phyloP scores from a whole-genome alignment of 2,329 filamentous ascomycete genomes.

The Penicillium frequentans region DNA sequence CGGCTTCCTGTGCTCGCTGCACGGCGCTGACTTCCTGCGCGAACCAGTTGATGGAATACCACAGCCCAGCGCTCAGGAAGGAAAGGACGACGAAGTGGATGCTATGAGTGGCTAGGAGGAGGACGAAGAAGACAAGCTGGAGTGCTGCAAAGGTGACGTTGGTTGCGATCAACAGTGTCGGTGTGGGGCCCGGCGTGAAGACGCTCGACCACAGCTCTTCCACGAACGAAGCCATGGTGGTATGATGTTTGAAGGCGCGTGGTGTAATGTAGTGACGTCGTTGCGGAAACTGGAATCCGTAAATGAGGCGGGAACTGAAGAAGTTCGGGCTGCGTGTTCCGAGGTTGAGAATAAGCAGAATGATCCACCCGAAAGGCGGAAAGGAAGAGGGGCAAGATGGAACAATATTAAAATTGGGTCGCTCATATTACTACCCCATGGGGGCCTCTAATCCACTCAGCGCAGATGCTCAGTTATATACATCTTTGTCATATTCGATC shows the following conservation, averaged over 20 bases:
- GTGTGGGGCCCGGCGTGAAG: conserved; percentile 89
- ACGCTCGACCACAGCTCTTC: conserved; percentile 85
- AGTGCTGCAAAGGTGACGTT: conserved; percentile 86
- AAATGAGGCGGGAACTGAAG: not conserved
- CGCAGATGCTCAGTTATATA: not conserved
- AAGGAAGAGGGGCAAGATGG: not conserved
- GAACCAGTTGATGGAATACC: conserved; percentile 98
- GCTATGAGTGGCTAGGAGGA: conserved; percentile 80
- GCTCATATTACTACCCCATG: not conserved
- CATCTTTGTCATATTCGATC: not conserved
- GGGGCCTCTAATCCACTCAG: not conserved
- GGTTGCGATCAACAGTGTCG: conserved; percentile 82
- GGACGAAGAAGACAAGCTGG: conserved; percentile 71
- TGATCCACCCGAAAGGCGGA: not conserved
- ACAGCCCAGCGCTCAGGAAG: conserved; percentile 74
- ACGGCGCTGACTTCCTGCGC: conserved; percentile 63
- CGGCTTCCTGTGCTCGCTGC: conserved; percentile 47
- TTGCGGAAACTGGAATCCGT: conserved; percentile 26
- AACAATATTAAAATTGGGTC: not conserved
- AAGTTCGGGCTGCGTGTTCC: conserved; percentile 12
- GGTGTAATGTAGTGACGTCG: conserved; percentile 12
- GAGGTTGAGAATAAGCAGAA: conserved; percentile 5
- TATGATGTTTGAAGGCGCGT: conserved; percentile 6
- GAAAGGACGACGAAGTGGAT: conserved; percentile 87
- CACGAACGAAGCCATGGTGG: conserved; percentile 55